A percentile compares a stretch with the other conserved stretches of the same genome.
Conservation (phyloP, 371 early-diverging fungal species). For the Mortierella sp. region DNA sequence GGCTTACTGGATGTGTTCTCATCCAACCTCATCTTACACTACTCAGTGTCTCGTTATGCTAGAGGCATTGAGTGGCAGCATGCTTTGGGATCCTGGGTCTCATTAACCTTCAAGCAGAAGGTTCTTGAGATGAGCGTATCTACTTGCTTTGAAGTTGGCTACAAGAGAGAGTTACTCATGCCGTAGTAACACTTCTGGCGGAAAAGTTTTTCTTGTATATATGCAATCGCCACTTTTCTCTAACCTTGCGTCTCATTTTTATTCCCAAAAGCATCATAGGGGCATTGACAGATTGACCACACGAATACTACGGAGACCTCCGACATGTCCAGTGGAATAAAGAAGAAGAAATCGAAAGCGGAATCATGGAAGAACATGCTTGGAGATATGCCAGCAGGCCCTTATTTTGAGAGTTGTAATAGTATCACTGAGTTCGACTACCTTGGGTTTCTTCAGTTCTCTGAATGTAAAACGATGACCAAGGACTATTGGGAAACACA, state of each 20-base stretch:
- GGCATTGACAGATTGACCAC: not conserved
- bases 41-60: slow-evolving; percentile 32
- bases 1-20: slow-evolving; percentile 8
- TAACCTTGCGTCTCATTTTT: no score
- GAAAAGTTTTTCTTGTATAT: no score
- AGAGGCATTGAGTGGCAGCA: slow-evolving; percentile 31
- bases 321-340: not conserved
- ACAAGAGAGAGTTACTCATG: no score
- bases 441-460: slow-evolving; percentile 17
- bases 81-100: slow-evolving; percentile 36
- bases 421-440: slow-evolving; percentile 19
- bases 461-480: slow-evolving; percentile 18
- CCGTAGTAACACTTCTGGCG: no score
- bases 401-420: slow-evolving; percentile 22
- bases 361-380: slow-evolving; percentile 19
- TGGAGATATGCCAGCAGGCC: slow-evolving; percentile 9
- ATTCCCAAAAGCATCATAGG: no score
- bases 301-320: slow-evolving; percentile 4
- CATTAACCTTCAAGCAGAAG: slow-evolving; percentile 32
- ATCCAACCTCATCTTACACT: slow-evolving; percentile 19
- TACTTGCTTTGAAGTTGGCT: no score
- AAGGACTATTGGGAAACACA: slow-evolving; percentile 28
- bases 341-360: slow-evolving; percentile 4
- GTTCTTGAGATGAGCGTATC: slow-evolving; percentile 25
- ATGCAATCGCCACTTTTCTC: no score